Evolutionary conservation across 441 rosid species (phyloP).

Genomic region (Bocquillonia castaneifolia): DNA sequence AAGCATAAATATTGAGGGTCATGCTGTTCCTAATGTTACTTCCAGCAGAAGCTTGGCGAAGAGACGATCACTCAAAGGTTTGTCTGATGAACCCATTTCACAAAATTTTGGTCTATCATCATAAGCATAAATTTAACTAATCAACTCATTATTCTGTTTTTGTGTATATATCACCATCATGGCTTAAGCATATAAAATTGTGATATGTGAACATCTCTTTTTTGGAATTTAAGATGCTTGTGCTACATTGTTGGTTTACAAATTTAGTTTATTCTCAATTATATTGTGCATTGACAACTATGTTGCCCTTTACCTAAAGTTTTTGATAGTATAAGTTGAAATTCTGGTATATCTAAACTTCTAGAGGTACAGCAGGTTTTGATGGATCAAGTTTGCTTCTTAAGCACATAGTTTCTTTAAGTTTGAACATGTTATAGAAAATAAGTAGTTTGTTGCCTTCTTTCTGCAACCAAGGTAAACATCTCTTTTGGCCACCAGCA

Average conservation of each 20-base stretch:
- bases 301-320: no score
- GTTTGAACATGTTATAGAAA: not conserved
- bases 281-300: not conserved
- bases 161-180: not conserved
- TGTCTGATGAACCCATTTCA: conserved; percentile 9
- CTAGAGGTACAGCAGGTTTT: not conserved
- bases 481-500: not conserved
- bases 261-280: not conserved
- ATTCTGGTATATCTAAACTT: not conserved
- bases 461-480: conserved; percentile 8
- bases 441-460: not conserved
- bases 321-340: not conserved
- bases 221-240: conserved; percentile 1
- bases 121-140: not conserved
- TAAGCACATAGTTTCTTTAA: not conserved
- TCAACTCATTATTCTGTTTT: not conserved
- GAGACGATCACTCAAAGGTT: conserved; percentile 43
- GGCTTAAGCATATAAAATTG: not conserved
- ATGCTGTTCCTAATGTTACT: conserved; percentile 34
- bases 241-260: not conserved
- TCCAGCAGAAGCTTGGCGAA: conserved; percentile 39
- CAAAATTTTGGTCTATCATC: not conserved
- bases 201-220: not conserved
- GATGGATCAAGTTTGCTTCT: not conserved
- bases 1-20: conserved; percentile 32